Percentiles rank a stretch among this genome's conserved stretches.
These are phyloP conservation scores for Penicillium riverlandense DNA, from an alignment of 495 filamentous ascomycete genomes.

Conservation along the genomic window DNA sequence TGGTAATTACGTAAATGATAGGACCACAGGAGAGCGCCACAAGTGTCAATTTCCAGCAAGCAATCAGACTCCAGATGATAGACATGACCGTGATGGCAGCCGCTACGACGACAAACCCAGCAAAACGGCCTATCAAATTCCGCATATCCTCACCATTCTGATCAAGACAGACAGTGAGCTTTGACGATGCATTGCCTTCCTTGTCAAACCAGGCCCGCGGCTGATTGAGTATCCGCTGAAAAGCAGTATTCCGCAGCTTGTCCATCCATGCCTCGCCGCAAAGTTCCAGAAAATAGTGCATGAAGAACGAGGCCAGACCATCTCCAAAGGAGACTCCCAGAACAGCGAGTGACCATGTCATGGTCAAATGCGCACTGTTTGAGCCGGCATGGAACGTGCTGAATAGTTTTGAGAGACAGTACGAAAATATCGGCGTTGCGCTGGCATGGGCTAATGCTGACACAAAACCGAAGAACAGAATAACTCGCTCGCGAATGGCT, in stretches of 20 bases:
- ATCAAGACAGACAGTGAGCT: constrained; percentile 66
- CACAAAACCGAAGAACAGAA: constrained; percentile 54
- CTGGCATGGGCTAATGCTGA: constrained; percentile 58
- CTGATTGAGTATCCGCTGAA: constrained; percentile 68
- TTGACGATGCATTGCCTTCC: constrained; percentile 52
- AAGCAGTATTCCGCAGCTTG: constrained; percentile 56
- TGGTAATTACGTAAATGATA: constrained; percentile 57
- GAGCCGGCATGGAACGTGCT: constrained; percentile 53
- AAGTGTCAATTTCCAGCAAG: constrained; percentile 77
- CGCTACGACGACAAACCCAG: constrained; percentile 59
- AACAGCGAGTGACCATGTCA: constrained; percentile 63
- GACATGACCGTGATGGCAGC: constrained; percentile 57
- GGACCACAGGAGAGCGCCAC: constrained; percentile 65
- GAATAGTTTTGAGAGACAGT: constrained; percentile 67
- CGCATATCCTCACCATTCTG: constrained; percentile 84
- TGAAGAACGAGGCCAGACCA: constrained; percentile 53
- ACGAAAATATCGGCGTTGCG: constrained; percentile 72
- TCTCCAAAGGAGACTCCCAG: constrained; percentile 63
- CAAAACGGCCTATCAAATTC: constrained; percentile 72
- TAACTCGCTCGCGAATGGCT: constrained; percentile 35
- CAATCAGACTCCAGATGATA: constrained; percentile 63
- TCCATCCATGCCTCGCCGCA: constrained; percentile 78
- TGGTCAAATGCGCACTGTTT: constrained; percentile 36
- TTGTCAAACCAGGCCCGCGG: constrained; percentile 80
- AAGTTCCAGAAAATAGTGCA: constrained; percentile 63